Evolutionary conservation across 1,139 yeast species (phyloP).

Genomic region (Lodderomyces theae): DNA sequence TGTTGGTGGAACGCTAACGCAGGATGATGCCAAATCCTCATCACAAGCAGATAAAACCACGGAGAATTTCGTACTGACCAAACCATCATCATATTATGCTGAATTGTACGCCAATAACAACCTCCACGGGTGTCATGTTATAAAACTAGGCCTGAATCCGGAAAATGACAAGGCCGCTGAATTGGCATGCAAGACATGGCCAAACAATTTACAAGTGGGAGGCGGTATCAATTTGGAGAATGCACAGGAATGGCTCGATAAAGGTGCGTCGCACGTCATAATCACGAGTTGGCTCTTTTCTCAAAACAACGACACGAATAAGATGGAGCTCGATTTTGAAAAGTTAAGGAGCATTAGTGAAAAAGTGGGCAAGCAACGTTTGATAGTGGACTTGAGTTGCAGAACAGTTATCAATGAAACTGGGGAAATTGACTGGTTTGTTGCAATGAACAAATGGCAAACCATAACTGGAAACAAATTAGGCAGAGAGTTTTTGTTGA

Average conservation of each 20-base stretch:
- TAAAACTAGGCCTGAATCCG: conserved; percentile 74
- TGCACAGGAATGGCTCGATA: conserved; percentile 70
- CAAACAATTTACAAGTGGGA: conserved; percentile 74
- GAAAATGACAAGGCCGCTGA: conserved; percentile 82
- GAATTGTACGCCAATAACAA: conserved; percentile 57
- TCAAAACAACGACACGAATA: conserved; percentile 22
- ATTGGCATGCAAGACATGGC: conserved; percentile 76
- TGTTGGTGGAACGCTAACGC: conserved; percentile 83
- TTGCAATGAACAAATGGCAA: conserved; percentile 98
- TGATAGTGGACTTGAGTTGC: conserved; percentile 93
- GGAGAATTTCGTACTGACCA: conserved; percentile 79
- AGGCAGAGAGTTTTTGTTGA: conserved; percentile 48
- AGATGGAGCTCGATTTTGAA: conserved; percentile 52
- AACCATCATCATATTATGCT: conserved; percentile 77
- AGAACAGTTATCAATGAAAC: conserved; percentile 40
- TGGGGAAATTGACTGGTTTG: conserved; percentile 62
- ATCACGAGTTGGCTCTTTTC: conserved; percentile 92
- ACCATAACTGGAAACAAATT: conserved; percentile 69
- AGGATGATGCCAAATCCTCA: conserved; percentile 38
- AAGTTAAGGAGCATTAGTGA: conserved; percentile 48
- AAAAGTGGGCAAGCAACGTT: conserved; percentile 57
- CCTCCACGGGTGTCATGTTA: conserved; percentile 83
- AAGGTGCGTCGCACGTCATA: conserved; percentile 77
- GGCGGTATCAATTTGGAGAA: conserved; percentile 83
- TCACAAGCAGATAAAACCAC: conserved; percentile 29